Evolutionary conservation across 2,329 filamentous ascomycete genomes (phyloP), one percentile per base, ranked within the genome.

Genomic region (Lasiodiplodia sp.): DNA sequence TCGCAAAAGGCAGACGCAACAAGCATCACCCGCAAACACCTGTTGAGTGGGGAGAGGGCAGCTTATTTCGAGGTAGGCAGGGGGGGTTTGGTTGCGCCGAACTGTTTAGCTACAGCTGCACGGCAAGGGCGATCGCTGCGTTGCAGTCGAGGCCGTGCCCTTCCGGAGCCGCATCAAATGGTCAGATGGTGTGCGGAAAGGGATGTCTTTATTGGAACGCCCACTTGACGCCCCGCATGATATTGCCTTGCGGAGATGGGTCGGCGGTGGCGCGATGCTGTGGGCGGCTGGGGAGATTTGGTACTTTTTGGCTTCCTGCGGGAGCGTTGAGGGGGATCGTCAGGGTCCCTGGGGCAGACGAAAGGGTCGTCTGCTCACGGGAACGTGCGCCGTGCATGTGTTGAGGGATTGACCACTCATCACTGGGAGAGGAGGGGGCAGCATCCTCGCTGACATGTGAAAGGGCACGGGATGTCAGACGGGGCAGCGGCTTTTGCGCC

Each of bases 271-370:
- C 31, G 31, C 55, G 37, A n/a, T 18, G 28, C 10, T 57, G 28
- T 28, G 28, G 31, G 53, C 28, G 8, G 16, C 16, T 31, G 57
- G 23, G 16, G 21, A 23, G 37, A 47, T 44, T 60, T 38, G 25
- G n/a, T 16, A 10, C 18, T 8, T 21, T 23, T 28, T 49, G n/a
- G 37, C 56, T 21, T 47, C 47, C 60, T 64, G 60, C 60, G 60
- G 60, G 60, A 64, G 60, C 60, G 60, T 64, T 64, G 60, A 64
- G 60, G 47, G 58, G 44, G 60, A 64, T 64, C 60, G 47, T 64
- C 60, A 64, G 60, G 60, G 60, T 64, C 60, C 60, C 47, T 38
- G 44, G 47, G 28, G 11, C 10, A 18, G 16, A 52, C n/a, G 37
- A 21, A 28, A 28, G 18, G 34, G 31, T 25, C 11, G 37, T 16